Evolutionary conservation across 2,329 filamentous ascomycete species (phyloP), one percentile per base, ranked within the genome.

Genomic region (Ophiocordyceps sinensis): DNA sequence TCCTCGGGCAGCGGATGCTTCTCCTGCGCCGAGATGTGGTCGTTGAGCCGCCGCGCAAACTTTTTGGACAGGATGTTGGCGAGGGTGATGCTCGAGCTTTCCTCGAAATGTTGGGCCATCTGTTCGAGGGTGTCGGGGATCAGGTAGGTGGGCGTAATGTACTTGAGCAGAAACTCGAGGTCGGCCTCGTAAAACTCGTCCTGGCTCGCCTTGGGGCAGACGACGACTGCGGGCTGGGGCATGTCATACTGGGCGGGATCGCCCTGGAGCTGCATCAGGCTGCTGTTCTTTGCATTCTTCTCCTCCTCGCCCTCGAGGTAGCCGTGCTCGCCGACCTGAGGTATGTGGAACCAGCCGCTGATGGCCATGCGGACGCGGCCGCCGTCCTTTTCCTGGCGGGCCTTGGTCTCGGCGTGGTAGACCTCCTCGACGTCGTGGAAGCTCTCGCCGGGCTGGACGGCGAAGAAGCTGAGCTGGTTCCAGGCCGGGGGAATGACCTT

Each of bases 381-480:
- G 15, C 82, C 81, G 44, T 88, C 75, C 59, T 71, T 77, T 56
- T 71, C 72, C 41, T 78, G 73, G 61, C 76, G 74, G 52, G 66
- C 72, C 56, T 66, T 68, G 44, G 57, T 70, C 47, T 65, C 68
- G 53, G 77, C 71, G 57, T 84, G 78, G 63, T 95, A 96, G 5
- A 98, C 91, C 64, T 98, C 91, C 64, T 96, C 89, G 42, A 98
- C 91, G 59, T 98, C 91, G 63, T 98, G 91, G 63, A 96, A 98
- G 60, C 89, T 96, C 71, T 94, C 81, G n/a, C 91, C 91, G 0
- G 91, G 91, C 65, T 95, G 87, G 7, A 98, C 93, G 15, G 88
- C 87, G 61, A 98, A 98, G 73, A 98, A 98, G 52, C 85, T 91
- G 45, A 98, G 72, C 66, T 98, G 91, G 61, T 96, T 95, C 78